These are phyloP conservation scores for Pestalotiopsis sp. DNA, from an alignment of 2,329 filamentous ascomycete species.

Conservation along the genomic window DNA sequence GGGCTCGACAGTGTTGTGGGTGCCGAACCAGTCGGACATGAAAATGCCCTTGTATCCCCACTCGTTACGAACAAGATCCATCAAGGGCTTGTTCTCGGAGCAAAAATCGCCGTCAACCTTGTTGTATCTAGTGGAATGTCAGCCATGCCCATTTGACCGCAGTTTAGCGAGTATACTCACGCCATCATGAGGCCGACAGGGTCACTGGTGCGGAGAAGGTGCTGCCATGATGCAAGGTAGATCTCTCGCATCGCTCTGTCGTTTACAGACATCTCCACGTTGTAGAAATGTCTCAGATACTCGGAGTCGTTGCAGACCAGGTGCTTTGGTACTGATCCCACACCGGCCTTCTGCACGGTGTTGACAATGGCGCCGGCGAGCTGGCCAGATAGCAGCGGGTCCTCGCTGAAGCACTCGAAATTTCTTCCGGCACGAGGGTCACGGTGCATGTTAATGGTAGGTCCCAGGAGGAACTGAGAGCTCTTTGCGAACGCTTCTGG, in stretches of 20 bases:
- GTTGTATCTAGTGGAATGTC: slow-evolving; percentile 21
- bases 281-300: slow-evolving; percentile 20
- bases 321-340: slow-evolving; percentile 46
- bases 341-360: slow-evolving; percentile 37
- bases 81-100: slow-evolving; percentile 23
- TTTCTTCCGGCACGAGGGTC: slow-evolving; percentile 44
- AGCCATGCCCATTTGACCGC: not conserved
- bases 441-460: slow-evolving; percentile 51
- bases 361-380: slow-evolving; percentile 41
- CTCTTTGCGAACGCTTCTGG: slow-evolving; percentile 53
- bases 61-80: slow-evolving; percentile 31
- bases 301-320: slow-evolving; percentile 59
- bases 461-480: slow-evolving; percentile 71
- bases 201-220: slow-evolving; percentile 17
- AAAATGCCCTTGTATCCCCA: slow-evolving; percentile 37
- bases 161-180: slow-evolving; percentile 2
- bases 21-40: slow-evolving; percentile 38
- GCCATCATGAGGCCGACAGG: slow-evolving; percentile 22
- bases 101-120: slow-evolving; percentile 28
- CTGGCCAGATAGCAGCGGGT: slow-evolving; percentile 44
- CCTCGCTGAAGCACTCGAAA: slow-evolving; percentile 46
- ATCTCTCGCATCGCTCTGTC: slow-evolving; percentile 19
- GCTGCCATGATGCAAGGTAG: slow-evolving; percentile 23
- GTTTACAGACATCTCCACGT: slow-evolving; percentile 15
- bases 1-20: slow-evolving; percentile 30